Evolutionary conservation across 129 eudicot genomes (phyloP).

Genomic region (Artemisia annua): DNA sequence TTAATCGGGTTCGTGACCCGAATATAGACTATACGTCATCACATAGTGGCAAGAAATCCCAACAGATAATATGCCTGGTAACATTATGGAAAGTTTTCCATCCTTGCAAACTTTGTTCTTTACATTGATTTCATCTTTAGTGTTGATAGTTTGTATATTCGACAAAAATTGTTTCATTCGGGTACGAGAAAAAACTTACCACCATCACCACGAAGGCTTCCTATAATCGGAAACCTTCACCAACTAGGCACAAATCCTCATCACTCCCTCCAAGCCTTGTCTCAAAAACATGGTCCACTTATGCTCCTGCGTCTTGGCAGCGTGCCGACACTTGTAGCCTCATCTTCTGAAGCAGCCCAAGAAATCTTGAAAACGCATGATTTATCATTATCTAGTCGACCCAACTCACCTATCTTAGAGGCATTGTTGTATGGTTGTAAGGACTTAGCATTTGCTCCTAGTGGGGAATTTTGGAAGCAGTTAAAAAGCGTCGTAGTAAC

Average conservation of each 20-base stretch:
- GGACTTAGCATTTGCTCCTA: slow-evolving; percentile 14
- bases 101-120: too few species aligned
- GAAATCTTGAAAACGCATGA: slow-evolving; percentile 19
- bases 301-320: slow-evolving; percentile 15
- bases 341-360: slow-evolving; percentile 15
- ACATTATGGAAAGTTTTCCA: too few species aligned
- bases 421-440: slow-evolving; percentile 12
- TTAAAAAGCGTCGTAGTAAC: slow-evolving; percentile 10
- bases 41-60: too few species aligned
- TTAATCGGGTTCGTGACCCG: too few species aligned
- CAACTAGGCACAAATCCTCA: slow-evolving; percentile 16
- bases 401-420: not conserved
- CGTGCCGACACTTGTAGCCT: slow-evolving; percentile 5
- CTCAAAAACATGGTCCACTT: slow-evolving; percentile 11
- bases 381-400: slow-evolving; percentile 1
- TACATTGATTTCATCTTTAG: too few species aligned
- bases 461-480: slow-evolving; percentile 9
- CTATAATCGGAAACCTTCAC: slow-evolving; percentile 18
- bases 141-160: too few species aligned
- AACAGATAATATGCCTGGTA: too few species aligned
- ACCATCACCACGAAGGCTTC: slow-evolving; percentile 12
- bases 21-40: too few species aligned
- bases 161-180: not conserved
- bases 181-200: not conserved
- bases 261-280: not conserved